These are phyloP conservation scores for Wickerhamiella qilinensis DNA, from an alignment of 805 yeast species.

Conservation along the genomic window DNA sequence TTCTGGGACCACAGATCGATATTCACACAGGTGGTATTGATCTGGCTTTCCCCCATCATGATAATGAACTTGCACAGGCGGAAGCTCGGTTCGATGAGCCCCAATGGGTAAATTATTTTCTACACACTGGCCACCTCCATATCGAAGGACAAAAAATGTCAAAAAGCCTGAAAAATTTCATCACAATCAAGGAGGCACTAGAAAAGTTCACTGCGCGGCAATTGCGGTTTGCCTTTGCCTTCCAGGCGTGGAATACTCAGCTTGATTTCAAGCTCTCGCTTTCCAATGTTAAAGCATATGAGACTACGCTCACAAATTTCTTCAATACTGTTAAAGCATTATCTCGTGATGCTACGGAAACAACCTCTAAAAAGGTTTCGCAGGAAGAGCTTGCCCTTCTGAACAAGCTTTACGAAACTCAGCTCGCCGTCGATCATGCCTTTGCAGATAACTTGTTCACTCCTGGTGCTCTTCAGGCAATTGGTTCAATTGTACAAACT, in stretches of 20 bases:
- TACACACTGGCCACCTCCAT: conserved; percentile 95
- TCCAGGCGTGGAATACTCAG: conserved; percentile 84
- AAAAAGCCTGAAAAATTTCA: conserved; percentile 84
- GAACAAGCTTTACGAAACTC: conserved; percentile 32
- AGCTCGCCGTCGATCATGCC: conserved; percentile 49
- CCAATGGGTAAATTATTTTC: conserved; percentile 94
- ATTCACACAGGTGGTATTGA: conserved; percentile 96
- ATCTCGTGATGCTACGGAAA: conserved; percentile 40
- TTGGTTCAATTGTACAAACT: conserved; percentile 53
- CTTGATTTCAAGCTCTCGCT: conserved; percentile 80
- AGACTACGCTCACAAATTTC: conserved; percentile 61
- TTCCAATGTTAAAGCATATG: conserved; percentile 60
- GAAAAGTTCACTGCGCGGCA: conserved; percentile 58
- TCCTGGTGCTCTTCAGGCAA: conserved; percentile 49
- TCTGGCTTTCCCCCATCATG: conserved; percentile 97
- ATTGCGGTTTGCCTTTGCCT: conserved; percentile 76
- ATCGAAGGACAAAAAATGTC: conserved; percentile 99
- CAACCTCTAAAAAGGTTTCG: conserved; percentile 47
- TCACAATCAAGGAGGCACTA: conserved; percentile 84
- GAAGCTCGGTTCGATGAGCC: conserved; percentile 80
- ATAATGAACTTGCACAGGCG: conserved; percentile 91
- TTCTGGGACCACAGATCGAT: conserved; percentile 71
- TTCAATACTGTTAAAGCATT: conserved; percentile 80
- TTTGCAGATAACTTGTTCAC: conserved; percentile 82
- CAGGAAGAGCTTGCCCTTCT: conserved; percentile 39